Evolutionary conservation across 164 flowering plant genomes (phyloP).

Genomic region (Tetrastigma voinierianum): DNA sequence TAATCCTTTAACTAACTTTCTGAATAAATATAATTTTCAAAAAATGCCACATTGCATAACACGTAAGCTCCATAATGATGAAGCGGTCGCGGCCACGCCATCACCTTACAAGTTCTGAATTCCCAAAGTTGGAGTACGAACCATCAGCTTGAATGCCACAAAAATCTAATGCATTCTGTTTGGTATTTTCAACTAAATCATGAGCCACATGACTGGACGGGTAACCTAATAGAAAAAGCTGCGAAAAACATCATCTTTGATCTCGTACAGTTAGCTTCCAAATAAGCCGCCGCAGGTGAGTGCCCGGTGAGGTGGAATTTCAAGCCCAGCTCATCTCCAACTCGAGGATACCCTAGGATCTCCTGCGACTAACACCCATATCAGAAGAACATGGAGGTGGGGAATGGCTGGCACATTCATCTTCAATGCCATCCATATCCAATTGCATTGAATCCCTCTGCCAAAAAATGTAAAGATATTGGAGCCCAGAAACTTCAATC

Average conservation of each 20-base stretch:
- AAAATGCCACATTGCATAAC: no score
- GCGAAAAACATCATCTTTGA: background rate
- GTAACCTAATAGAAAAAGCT: background rate
- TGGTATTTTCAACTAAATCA: slow-evolving; percentile 5
- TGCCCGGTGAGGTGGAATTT: slow-evolving; percentile 11
- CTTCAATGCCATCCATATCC: background rate
- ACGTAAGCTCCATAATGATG: no score
- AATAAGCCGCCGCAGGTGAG: background rate
- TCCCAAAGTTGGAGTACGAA: slow-evolving; percentile 2
- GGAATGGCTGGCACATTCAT: background rate
- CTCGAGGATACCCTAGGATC: slow-evolving; percentile 15
- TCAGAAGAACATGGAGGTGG: background rate
- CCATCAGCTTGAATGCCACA: background rate
- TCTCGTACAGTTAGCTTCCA: background rate
- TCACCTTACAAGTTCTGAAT: background rate
- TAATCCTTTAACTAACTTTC: no score
- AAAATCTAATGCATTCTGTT: background rate
- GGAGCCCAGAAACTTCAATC: background rate
- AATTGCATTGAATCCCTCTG: slow-evolving; percentile 6
- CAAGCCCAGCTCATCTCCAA: slow-evolving; percentile 21
- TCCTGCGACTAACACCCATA: slow-evolving; percentile 2
- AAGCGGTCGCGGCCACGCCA: no score
- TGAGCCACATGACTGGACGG: slow-evolving; percentile 19
- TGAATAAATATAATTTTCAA: no score
- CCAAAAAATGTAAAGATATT: background rate